These are phyloP conservation scores for Aspergillus unguis DNA, from an alignment of 2,329 filamentous ascomycete species.

Conservation along the genomic window DNA sequence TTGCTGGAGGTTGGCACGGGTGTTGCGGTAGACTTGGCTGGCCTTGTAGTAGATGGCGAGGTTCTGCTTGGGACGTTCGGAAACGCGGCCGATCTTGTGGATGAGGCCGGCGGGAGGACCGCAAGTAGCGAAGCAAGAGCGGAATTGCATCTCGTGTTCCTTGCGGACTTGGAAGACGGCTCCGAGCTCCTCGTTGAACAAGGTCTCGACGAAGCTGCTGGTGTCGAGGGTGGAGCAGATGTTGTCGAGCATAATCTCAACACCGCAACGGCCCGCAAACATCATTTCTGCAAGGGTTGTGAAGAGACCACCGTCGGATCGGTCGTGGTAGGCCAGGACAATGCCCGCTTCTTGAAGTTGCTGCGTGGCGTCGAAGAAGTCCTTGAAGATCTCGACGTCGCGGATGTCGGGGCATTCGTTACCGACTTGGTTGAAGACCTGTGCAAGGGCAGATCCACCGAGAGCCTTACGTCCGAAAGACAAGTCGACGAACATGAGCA, in stretches of 20 bases:
- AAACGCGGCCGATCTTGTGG: slow-evolving; percentile 76
- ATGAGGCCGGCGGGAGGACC: slow-evolving; percentile 78
- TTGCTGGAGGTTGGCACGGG: slow-evolving; percentile 72
- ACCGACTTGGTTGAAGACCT: slow-evolving; percentile 82
- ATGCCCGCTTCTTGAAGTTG: slow-evolving; percentile 63
- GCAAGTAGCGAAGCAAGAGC: slow-evolving; percentile 84
- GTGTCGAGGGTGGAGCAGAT: slow-evolving; percentile 58
- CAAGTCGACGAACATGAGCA: slow-evolving; percentile 88
- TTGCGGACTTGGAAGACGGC: slow-evolving; percentile 93
- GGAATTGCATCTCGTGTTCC: slow-evolving; percentile 78
- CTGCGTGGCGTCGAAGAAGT: slow-evolving; percentile 86
- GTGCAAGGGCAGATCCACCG: slow-evolving; percentile 86
- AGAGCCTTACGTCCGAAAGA: slow-evolving; percentile 75
- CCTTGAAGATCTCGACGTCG: slow-evolving; percentile 73
- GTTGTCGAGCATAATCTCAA: slow-evolving; percentile 78
- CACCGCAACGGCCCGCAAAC: slow-evolving; percentile 89
- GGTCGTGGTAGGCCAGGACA: slow-evolving; percentile 91
- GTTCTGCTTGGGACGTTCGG: slow-evolving; percentile 65
- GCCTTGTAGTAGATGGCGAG: slow-evolving; percentile 71
- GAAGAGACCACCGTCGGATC: slow-evolving; percentile 87
- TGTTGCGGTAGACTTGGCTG: slow-evolving; percentile 64
- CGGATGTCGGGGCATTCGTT: slow-evolving; percentile 82
- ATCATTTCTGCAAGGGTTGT: slow-evolving; percentile 95
- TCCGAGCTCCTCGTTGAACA: slow-evolving; percentile 96
- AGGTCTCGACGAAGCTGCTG: slow-evolving; percentile 65